Base-by-base conservation (phyloP, 345 rosid genomes). In the Firmiana major region DNA sequence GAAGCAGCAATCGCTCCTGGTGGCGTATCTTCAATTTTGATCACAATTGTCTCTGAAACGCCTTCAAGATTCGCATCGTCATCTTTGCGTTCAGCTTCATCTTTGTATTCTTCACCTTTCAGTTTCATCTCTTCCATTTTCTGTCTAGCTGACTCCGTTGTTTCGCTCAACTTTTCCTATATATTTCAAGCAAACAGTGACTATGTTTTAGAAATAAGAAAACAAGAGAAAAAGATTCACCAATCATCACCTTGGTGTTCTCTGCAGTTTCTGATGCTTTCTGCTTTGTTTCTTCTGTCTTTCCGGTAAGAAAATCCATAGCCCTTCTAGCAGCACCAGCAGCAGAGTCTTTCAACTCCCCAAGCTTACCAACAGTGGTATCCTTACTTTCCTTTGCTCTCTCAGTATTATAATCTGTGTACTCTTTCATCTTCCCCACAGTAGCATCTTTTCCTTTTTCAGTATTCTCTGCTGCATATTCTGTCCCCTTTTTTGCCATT, bases 291-390 rank as follows among this genome's bases (percentile, higher is more conserved):
- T 74, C 76, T 36, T 74, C 77, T 2, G 46, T 71, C 21, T 71
- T 71, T 58, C 46, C 46, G 10, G 63, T 71, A 26, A 71, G 62
- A 46, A 31, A 53, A 17, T 77, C 92, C 90, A 84, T 79, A 17
- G 97, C 93, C 65, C 82, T 85, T 77, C 85, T 84, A 0, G 93
- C 96, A 1, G 91, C 86, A 8, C 80, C 96, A 8, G 86, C 79
- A 0, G 92, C 89, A 19, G 80, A 81, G 38, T 89, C 92, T 75
- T 86, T 89, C 71, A 80, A 68, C 83, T 81, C 90, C 0, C 81
- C 84, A 12, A 84, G 80, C 83, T 80, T 88, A 62, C 86, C 71
- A 11, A 58, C 74, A 6, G 84, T 77, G 5, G 21, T 31, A 5
- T 88, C 89, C 81, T 83, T 86, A 2, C 84, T 84, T 40, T 89